A percentile compares a stretch with the other conserved stretches of the same genome.
Evolutionary conservation across 1,284 basidiomycete genomes (phyloP).

Genomic region (Paramarasmius palmivorus): DNA sequence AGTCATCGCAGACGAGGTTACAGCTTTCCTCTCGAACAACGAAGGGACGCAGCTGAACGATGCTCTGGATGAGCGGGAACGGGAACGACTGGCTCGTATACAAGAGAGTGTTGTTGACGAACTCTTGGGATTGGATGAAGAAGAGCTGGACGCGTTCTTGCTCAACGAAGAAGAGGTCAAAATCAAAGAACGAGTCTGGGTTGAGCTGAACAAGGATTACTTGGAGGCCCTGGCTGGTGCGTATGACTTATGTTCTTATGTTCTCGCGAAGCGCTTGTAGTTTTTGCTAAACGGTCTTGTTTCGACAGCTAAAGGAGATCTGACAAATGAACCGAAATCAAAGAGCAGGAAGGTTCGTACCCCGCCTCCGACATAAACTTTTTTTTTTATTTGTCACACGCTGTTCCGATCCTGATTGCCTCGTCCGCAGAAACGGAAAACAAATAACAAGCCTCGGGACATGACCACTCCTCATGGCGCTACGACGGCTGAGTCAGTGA

Average conservation of each 20-base stretch:
- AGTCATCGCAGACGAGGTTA: constrained; percentile 65
- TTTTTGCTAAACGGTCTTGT: constrained; percentile 43
- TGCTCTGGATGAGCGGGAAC: constrained; percentile 65
- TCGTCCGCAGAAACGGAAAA: constrained; percentile 61
- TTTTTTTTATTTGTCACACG: constrained; percentile 16
- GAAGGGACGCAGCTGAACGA: constrained; percentile 56
- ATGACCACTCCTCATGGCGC: constrained; percentile 69
- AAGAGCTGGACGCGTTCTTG: constrained; percentile 87
- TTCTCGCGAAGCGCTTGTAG: constrained; percentile 14
- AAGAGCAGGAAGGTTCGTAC: constrained; percentile 77
- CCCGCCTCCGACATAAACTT: constrained; percentile 33
- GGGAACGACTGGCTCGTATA: constrained; percentile 54
- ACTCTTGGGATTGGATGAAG: constrained; percentile 85
- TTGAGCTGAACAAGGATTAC: constrained; percentile 94
- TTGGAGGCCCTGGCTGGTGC: constrained; percentile 85
- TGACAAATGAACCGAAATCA: constrained; percentile 48
- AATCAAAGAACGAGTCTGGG: constrained; percentile 95
- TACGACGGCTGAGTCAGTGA: constrained; percentile 80
- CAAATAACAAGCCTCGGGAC: constrained; percentile 69
- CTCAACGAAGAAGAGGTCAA: constrained; percentile 85
- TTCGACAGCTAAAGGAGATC: constrained; percentile 67
- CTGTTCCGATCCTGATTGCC: neutral
- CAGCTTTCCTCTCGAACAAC: constrained; percentile 57
- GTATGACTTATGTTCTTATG: constrained; percentile 25
- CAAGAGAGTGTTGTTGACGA: constrained; percentile 51